Evolutionary conservation across 257 asterid species (phyloP).

Genomic region (Primulina eburnea): DNA sequence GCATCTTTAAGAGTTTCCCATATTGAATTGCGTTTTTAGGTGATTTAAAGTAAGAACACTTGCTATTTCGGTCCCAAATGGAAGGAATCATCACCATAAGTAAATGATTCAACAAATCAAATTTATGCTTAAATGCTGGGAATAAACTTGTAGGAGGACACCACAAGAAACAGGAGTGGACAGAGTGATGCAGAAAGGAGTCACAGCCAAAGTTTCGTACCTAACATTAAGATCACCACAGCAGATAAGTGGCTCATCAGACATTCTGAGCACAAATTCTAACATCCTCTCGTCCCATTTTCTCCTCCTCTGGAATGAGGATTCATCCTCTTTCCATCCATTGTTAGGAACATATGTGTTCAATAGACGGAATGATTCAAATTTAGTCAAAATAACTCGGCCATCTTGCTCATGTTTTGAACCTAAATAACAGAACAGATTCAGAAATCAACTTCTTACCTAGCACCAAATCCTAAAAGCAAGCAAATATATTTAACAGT

Average conservation of each 20-base stretch:
- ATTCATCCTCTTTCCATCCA: conserved; percentile 96
- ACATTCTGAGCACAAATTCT: conserved; percentile 60
- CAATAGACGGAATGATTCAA: conserved; percentile 69
- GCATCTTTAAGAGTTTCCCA: background rate
- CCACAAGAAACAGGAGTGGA: background rate
- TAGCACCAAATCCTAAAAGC: conserved; percentile 11
- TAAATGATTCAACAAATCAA: conserved; percentile 3
- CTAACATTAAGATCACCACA: conserved; percentile 96
- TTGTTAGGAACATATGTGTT: conserved; percentile 91
- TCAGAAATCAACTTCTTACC: conserved; percentile 13
- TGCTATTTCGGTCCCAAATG: background rate
- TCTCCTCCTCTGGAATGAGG: conserved; percentile 88
- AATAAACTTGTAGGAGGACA: background rate
- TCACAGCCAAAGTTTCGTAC: conserved; percentile 34
- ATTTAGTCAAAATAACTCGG: conserved; percentile 82
- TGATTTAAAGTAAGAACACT: background rate
- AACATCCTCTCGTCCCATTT: conserved; percentile 95
- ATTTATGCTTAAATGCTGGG: conserved; percentile 6
- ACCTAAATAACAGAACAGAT: conserved; percentile 40
- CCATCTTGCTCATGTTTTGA: conserved; percentile 91
- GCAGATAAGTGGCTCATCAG: conserved; percentile 93
- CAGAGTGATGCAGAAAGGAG: conserved; percentile 17
- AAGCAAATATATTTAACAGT: background rate
- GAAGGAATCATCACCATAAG: background rate
- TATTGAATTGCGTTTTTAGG: background rate